Percentiles rank a stretch among this genome's conserved stretches.
Conservation (phyloP, 1,284 basidiomycete species). For the Apiotrichum domesticum region DNA sequence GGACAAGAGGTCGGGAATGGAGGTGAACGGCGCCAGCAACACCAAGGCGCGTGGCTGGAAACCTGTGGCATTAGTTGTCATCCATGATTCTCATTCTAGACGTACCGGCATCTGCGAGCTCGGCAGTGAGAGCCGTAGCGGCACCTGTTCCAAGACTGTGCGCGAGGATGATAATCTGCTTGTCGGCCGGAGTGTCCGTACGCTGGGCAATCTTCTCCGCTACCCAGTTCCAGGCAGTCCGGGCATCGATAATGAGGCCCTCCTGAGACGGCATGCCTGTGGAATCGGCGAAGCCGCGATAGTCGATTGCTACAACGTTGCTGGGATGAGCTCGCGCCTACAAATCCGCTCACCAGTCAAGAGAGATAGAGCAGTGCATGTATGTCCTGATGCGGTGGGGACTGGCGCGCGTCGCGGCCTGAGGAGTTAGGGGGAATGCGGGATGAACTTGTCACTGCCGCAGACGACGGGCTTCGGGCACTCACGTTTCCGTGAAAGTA, state of each 20-base stretch:
- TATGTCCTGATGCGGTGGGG: constrained; percentile 9
- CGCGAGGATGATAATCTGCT: constrained; percentile 51
- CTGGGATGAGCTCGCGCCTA: constrained; percentile 21
- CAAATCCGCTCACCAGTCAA: constrained; percentile 42
- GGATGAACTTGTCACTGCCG: not conserved
- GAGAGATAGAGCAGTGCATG: constrained; percentile 24
- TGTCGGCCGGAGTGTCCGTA: constrained; percentile 1
- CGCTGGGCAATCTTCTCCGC: constrained; percentile 25
- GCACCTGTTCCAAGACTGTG: constrained; percentile 86
- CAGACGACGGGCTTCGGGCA: not conserved
- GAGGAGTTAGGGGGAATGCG: not conserved
- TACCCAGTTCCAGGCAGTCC: constrained; percentile 75
- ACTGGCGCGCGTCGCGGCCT: constrained; percentile 14
- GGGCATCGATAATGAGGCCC: constrained; percentile 70
- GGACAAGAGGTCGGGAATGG: constrained; percentile 31
- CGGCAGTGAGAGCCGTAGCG: constrained; percentile 50
- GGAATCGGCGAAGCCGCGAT: constrained; percentile 89
- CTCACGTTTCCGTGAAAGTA: constrained; percentile 82
- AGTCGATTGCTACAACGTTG: constrained; percentile 81
- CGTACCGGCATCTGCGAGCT: constrained; percentile 33
- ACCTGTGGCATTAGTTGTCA: constrained; percentile 12
- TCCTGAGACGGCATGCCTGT: constrained; percentile 66
- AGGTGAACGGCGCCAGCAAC: constrained; percentile 42
- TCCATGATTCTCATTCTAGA: not conserved
- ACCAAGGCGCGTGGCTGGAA: constrained; percentile 32